A percentile compares a stretch with the other conserved stretches of the same genome.
Evolutionary conservation across 305 asterid genomes (phyloP).

Genomic region (Euphrasia arctica): DNA sequence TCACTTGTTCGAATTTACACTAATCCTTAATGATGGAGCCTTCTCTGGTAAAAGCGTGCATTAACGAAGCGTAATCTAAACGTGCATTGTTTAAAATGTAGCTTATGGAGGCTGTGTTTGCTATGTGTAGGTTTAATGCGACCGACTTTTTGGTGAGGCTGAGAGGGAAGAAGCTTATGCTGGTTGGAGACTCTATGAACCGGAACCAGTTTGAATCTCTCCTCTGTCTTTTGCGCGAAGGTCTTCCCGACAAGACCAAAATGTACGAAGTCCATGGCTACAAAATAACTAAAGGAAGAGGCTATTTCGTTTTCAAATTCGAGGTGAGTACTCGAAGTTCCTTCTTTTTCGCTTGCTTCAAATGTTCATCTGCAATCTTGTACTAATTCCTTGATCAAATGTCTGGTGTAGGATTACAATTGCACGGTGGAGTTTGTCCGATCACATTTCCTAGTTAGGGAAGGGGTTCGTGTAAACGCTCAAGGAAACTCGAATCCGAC

Average conservation of each 20-base stretch:
- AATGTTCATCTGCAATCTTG: neutral
- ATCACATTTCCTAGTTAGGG: conserved; percentile 89
- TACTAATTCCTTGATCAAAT: neutral
- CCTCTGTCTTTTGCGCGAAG: conserved; percentile 80
- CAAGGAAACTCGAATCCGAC: conserved; percentile 89
- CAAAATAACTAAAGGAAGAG: conserved; percentile 91
- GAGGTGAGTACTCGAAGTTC: conserved; percentile 46
- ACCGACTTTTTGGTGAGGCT: conserved; percentile 87
- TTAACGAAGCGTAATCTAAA: neutral
- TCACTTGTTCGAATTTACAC: conserved; percentile 3
- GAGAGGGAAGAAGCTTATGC: conserved; percentile 83
- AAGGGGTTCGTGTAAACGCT: conserved; percentile 67
- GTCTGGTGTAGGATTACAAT: conserved; percentile 63
- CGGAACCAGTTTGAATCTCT: conserved; percentile 96
- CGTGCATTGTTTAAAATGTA: too few relatives aligned
- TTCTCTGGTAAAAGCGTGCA: neutral
- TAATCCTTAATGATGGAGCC: conserved; percentile 13
- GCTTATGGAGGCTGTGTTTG: conserved; percentile 5
- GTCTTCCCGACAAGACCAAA: conserved; percentile 63
- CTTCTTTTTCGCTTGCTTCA: neutral
- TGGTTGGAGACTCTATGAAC: conserved; percentile 97
- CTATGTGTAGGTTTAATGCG: conserved; percentile 64
- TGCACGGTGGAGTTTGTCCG: conserved; percentile 82
- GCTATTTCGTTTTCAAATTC: conserved; percentile 78
- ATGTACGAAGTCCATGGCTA: conserved; percentile 83